Evolutionary conservation across 2,329 filamentous ascomycete species (phyloP).

Genomic region (Botrytis medusae): DNA sequence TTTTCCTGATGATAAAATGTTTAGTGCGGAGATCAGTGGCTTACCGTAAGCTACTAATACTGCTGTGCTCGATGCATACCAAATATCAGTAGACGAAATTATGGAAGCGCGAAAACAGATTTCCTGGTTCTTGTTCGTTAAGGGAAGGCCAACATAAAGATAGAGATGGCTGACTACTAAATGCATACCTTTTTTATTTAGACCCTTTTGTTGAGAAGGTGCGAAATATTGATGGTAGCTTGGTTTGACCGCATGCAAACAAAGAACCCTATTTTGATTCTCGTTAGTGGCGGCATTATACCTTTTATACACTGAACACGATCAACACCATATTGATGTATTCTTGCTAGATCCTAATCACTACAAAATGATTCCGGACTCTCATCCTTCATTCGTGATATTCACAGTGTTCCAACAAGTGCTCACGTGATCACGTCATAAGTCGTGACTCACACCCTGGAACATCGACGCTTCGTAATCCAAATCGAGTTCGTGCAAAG

Average conservation of each 20-base stretch:
- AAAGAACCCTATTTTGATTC: background rate
- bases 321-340: background rate
- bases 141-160: background rate
- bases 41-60: background rate
- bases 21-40: background rate
- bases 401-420: background rate
- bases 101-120: too few relatives aligned
- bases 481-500: background rate
- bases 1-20: background rate
- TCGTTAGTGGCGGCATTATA: background rate
- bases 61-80: conserved; percentile 8
- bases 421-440: background rate
- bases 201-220: too few relatives aligned
- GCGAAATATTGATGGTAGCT: background rate
- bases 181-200: background rate
- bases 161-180: background rate
- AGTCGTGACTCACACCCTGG: background rate
- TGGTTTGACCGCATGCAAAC: background rate
- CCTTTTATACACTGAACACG: background rate
- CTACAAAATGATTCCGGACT: fast-evolving
- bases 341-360: background rate
- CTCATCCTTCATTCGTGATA: background rate
- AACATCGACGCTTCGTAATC: background rate
- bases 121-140: background rate
- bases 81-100: background rate